phyloP scores from a whole-genome alignment of 345 rosid species.

The Salix koriyanagi region DNA sequence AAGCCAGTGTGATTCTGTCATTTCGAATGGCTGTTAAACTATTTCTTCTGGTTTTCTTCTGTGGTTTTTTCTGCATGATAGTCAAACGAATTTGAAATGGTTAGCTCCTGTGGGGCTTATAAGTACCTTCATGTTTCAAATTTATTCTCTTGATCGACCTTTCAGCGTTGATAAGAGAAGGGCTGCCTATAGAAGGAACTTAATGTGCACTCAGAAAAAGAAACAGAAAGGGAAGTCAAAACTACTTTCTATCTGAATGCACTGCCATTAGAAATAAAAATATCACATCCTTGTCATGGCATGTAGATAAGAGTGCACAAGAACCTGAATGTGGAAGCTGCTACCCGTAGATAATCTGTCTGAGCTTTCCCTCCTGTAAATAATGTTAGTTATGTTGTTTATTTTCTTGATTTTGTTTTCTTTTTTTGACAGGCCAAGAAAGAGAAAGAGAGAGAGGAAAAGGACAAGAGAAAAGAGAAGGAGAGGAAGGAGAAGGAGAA shows the following conservation, averaged over 20 bases:
- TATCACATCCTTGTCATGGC: too few species aligned
- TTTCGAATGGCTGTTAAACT: background rate
- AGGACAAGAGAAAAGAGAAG: slow-evolving; percentile 60
- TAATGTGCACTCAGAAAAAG: background rate
- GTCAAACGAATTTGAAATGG: background rate
- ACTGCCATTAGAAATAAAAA: background rate
- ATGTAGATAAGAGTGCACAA: too few species aligned
- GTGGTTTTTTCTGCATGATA: background rate
- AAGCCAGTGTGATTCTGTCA: background rate
- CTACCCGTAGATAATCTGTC: background rate
- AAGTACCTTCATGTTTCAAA: background rate
- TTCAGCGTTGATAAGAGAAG: background rate
- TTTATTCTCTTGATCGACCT: background rate
- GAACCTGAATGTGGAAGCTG: background rate
- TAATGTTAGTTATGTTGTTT: background rate
- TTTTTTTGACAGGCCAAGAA: slow-evolving; percentile 52
- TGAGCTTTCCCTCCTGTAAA: background rate
- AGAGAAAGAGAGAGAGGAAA: slow-evolving; percentile 63
- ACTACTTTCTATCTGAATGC: background rate
- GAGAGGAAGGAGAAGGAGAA: slow-evolving; percentile 62
- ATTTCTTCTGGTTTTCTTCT: background rate
- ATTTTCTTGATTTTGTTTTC: background rate
- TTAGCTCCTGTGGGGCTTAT: background rate
- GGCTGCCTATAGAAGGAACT: background rate
- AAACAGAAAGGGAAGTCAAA: background rate